Conservation (phyloP, 139 green algal genomes). For the Closterium sp. region DNA sequence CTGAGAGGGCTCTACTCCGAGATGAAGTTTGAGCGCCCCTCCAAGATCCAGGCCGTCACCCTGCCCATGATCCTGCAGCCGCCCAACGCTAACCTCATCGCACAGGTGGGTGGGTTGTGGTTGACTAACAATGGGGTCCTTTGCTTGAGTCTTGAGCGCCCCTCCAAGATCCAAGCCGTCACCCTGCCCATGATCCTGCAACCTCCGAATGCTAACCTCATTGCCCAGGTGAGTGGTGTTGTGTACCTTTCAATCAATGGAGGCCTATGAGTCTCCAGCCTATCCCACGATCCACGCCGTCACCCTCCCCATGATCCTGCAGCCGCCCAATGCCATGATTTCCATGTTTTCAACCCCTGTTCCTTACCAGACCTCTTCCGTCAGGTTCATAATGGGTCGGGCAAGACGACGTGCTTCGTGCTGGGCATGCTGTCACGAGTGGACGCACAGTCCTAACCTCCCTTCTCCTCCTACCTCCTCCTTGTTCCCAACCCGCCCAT, state of each 20-base stretch:
- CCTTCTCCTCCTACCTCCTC: conserved; percentile 43
- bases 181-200: conserved; percentile 96
- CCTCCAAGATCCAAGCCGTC: conserved; percentile 87
- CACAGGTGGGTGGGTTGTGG: no score
- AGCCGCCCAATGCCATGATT: no score
- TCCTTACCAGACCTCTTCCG: no score
- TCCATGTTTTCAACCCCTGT: no score
- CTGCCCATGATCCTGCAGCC: conserved; percentile 93
- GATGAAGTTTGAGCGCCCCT: conserved; percentile 98
- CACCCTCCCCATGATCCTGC: conserved; percentile 95
- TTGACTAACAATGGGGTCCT: no score
- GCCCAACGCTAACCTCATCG: conserved; percentile 80
- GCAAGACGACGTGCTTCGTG: conserved; percentile 99
- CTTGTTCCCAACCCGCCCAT: not conserved
- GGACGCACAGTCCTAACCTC: conserved; percentile 63
- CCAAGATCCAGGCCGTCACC: conserved; percentile 89
- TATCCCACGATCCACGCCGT: conserved; percentile 87
- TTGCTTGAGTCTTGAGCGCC: conserved; percentile 70
- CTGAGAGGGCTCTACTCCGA: conserved; percentile 92
- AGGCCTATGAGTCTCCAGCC: no score
- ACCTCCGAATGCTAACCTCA: conserved; percentile 81
- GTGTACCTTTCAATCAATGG: no score
- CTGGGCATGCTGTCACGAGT: conserved; percentile 94
- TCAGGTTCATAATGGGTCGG: conserved; percentile 29
- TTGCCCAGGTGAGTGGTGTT: conserved; percentile 77